These are phyloP conservation scores for Penicillium riverlandense DNA, from an alignment of 495 filamentous ascomycete species.

Conservation along the genomic window DNA sequence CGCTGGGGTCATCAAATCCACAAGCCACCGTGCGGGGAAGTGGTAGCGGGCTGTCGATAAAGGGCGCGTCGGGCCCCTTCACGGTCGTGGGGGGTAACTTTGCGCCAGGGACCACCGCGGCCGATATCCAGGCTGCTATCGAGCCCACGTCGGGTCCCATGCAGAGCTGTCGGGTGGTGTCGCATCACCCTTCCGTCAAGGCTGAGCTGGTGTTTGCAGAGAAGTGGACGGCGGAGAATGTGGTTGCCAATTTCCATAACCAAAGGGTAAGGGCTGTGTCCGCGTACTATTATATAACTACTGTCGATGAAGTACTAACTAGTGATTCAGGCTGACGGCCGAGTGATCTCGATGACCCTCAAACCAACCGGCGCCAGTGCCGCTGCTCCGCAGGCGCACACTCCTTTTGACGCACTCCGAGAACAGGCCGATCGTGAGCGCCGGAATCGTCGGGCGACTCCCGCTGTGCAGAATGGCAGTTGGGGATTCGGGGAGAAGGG, in stretches of 20 bases:
- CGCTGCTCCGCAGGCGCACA: constrained; percentile 12
- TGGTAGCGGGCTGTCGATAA: constrained; percentile 60
- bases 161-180: constrained; percentile 62
- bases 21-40: constrained; percentile 21
- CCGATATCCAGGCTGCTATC: constrained; percentile 87
- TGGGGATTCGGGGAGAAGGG: background rate
- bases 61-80: constrained; percentile 66
- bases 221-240: constrained; percentile 68
- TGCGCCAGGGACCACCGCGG: constrained; percentile 84
- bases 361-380: constrained; percentile 41
- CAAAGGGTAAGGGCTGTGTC: constrained; percentile 54
- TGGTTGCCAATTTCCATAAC: constrained; percentile 79
- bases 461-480: background rate
- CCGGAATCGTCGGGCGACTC: constrained; percentile 23
- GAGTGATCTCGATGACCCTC: constrained; percentile 67
- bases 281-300: no score
- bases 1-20: constrained; percentile 20
- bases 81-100: constrained; percentile 86
- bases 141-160: constrained; percentile 64
- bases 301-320: constrained; percentile 13
- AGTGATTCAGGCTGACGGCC: constrained; percentile 67
- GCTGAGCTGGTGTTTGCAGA: constrained; percentile 79
- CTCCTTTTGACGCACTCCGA: constrained; percentile 34
- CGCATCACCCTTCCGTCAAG: constrained; percentile 67
- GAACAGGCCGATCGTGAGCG: constrained; percentile 42